A percentile compares a stretch with the other conserved stretches of the same genome.
Evolutionary conservation across 148 eudicot species (phyloP).

Genomic region (Silene latifolia): DNA sequence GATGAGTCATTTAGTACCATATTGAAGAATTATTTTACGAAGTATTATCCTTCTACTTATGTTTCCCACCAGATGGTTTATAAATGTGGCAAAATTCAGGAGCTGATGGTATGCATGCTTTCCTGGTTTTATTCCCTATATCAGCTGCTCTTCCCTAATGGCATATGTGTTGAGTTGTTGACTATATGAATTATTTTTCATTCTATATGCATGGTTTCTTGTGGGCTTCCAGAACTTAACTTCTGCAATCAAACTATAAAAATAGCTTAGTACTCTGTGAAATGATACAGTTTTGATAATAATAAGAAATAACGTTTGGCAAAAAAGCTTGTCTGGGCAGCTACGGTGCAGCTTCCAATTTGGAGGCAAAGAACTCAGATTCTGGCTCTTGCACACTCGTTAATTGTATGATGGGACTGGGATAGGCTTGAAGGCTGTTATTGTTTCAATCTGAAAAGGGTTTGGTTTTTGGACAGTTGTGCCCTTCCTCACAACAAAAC

Average conservation of each 20-base stretch:
- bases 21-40: conserved; percentile 53
- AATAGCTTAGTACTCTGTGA: neutral
- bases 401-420: too few relatives aligned
- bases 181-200: neutral
- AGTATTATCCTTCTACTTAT: conserved; percentile 62
- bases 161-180: neutral
- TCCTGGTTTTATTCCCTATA: conserved; percentile 7
- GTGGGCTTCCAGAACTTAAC: neutral
- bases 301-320: too few relatives aligned
- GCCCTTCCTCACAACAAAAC: too few relatives aligned
- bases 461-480: too few relatives aligned
- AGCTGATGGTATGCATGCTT: conserved; percentile 64
- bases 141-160: conserved; percentile 1
- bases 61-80: conserved; percentile 89
- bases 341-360: too few relatives aligned
- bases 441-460: too few relatives aligned
- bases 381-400: too few relatives aligned
- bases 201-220: neutral
- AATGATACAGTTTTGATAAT: too few relatives aligned
- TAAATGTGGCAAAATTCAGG: conserved; percentile 56
- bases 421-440: too few relatives aligned
- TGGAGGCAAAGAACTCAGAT: too few relatives aligned
- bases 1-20: conserved; percentile 61
- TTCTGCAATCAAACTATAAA: neutral
- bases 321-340: too few relatives aligned